phyloP scores from a whole-genome alignment of 2,329 filamentous ascomycete genomes.

The Davidsoniella australis region DNA sequence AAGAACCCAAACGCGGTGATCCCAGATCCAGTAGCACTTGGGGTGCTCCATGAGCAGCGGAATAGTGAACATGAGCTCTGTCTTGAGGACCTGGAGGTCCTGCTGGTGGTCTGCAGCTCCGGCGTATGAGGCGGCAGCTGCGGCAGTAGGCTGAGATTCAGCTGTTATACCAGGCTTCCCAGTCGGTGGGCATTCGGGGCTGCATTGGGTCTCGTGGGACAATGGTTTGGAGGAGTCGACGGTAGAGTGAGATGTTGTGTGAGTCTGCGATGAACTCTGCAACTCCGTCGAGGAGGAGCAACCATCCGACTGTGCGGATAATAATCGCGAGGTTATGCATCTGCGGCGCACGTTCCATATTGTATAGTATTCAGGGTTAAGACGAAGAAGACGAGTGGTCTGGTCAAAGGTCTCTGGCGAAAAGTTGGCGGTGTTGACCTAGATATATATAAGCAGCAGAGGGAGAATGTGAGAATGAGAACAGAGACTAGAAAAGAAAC shows the following conservation, averaged over 20 bases:
- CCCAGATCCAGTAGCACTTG: slow-evolving; percentile 99
- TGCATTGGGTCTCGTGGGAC: slow-evolving; percentile 33
- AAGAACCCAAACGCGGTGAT: slow-evolving; percentile 77
- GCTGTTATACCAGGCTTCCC: slow-evolving; percentile 39
- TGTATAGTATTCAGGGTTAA: slow-evolving; percentile 81
- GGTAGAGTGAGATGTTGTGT: slow-evolving; percentile 44
- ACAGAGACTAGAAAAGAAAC: slow-evolving; percentile 2
- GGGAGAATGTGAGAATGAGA: background rate
- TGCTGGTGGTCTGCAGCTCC: slow-evolving; percentile 14
- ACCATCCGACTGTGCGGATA: slow-evolving; percentile 34
- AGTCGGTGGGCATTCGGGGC: slow-evolving; percentile 28
- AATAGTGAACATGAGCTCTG: slow-evolving; percentile 68
- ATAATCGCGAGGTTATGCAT: slow-evolving; percentile 42
- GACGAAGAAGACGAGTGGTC: slow-evolving; percentile 53
- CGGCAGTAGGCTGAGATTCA: slow-evolving; percentile 19
- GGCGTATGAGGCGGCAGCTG: background rate
- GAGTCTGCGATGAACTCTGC: slow-evolving; percentile 35
- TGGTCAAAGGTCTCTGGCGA: slow-evolving; percentile 43
- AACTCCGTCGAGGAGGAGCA: slow-evolving; percentile 37
- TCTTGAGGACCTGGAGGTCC: slow-evolving; percentile 37
- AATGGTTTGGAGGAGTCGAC: slow-evolving; percentile 39
- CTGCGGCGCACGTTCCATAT: slow-evolving; percentile 78
- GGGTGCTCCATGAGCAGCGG: slow-evolving; percentile 71
- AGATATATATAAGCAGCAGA: background rate
- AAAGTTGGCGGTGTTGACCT: slow-evolving; percentile 28